These are phyloP conservation scores for Globisporangium spinosum DNA, from an alignment of 352 stramenopile genomes.

Conservation along the genomic window DNA sequence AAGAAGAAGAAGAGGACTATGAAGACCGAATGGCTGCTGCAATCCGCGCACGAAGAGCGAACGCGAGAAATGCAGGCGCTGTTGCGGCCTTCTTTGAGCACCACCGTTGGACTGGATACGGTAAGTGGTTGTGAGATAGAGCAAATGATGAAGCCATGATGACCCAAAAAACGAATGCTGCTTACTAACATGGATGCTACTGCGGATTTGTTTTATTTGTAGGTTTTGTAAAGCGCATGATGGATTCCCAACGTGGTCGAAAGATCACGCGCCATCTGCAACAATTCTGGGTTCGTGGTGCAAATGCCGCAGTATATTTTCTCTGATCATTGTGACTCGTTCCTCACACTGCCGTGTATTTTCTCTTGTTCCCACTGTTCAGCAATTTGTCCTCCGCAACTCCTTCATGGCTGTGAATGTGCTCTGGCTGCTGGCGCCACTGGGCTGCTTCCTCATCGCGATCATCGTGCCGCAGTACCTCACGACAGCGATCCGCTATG, in stretches of 20 bases:
- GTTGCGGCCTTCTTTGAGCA: constrained; percentile 12
- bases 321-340: not conserved
- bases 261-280: constrained; percentile 25
- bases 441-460: constrained; percentile 68
- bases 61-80: not conserved
- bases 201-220: not conserved
- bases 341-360: not conserved
- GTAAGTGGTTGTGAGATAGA: not conserved
- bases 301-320: not conserved
- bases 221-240: constrained; percentile 12
- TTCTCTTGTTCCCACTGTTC: not conserved
- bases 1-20: not conserved
- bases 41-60: not conserved
- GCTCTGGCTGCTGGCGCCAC: constrained; percentile 62
- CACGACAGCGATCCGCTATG: constrained; percentile 62
- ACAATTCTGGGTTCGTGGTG: constrained; percentile 35
- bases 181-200: not conserved
- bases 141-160: not conserved
- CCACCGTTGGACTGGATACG: constrained; percentile 3
- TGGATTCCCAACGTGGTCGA: constrained; percentile 20
- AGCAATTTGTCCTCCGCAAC: constrained; percentile 49
- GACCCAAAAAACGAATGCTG: not conserved
- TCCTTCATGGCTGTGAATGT: constrained; percentile 76
- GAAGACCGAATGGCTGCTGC: not conserved
- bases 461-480: constrained; percentile 71